Conservation (phyloP, 805 yeast species). For the Lachancea fermentati region DNA sequence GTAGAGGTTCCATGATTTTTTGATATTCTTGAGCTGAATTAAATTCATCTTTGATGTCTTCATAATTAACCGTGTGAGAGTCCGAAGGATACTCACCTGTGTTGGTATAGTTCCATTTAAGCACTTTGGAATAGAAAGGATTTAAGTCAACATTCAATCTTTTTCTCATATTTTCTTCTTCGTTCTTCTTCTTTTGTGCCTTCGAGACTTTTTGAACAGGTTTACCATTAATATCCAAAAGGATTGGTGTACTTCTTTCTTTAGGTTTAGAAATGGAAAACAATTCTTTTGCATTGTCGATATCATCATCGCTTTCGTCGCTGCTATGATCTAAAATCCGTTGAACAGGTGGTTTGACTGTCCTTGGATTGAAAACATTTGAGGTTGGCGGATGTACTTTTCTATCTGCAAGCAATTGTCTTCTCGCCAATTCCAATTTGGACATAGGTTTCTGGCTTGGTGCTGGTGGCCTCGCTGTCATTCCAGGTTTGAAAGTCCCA, state of each 20-base stretch:
- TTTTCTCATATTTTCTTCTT: constrained; percentile 71
- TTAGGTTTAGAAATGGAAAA: constrained; percentile 31
- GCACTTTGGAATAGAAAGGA: constrained; percentile 62
- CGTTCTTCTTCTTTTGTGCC: constrained; percentile 44
- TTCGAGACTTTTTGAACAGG: constrained; percentile 33
- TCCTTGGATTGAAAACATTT: constrained; percentile 43
- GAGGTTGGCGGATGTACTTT: constrained; percentile 45
- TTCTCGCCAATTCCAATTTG: constrained; percentile 36
- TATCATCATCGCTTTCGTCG: constrained; percentile 38
- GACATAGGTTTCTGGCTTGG: constrained; percentile 30
- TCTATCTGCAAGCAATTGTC: constrained; percentile 26
- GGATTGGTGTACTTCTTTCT: constrained; percentile 30
- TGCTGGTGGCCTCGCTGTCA: constrained; percentile 19
- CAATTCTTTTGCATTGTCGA: constrained; percentile 32
- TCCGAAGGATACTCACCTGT: constrained; percentile 55
- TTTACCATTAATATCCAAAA: constrained; percentile 42
- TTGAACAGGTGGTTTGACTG: constrained; percentile 20
- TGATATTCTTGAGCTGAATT: constrained; percentile 58
- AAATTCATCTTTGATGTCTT: constrained; percentile 52
- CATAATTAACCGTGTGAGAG: constrained; percentile 36
- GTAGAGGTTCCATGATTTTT: constrained; percentile 66
- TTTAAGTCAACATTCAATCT: constrained; percentile 73
- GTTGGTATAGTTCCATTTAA: constrained; percentile 71
- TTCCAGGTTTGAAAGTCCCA: constrained; percentile 32
- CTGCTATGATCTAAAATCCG: constrained; percentile 32